Evolutionary conservation across 768 basidiomycete genomes (phyloP).

Genomic region (Serendipita vermifera): DNA sequence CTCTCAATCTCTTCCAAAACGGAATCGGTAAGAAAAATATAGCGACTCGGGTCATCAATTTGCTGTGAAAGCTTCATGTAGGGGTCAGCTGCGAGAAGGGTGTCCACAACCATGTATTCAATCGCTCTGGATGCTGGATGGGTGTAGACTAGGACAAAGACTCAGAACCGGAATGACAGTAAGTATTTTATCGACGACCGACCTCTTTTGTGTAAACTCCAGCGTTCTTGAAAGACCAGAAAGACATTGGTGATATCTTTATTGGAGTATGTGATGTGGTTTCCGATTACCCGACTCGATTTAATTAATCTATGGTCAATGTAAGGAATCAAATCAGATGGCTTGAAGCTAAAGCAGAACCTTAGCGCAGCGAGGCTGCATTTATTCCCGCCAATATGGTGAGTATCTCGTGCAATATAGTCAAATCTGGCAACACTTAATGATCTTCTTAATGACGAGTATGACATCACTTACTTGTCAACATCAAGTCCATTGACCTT

Average conservation of each 20-base stretch:
- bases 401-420: slow-evolving; percentile 64
- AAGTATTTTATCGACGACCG: too few species aligned
- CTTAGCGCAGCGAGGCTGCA: slow-evolving; percentile 39
- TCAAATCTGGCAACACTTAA: slow-evolving; percentile 44
- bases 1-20: slow-evolving; percentile 49
- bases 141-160: background rate
- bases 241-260: slow-evolving; percentile 70
- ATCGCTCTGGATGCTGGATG: slow-evolving; percentile 50
- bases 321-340: background rate
- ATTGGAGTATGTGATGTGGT: slow-evolving; percentile 68
- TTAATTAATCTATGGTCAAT: slow-evolving; percentile 43
- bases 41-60: slow-evolving; percentile 45
- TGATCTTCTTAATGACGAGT: background rate
- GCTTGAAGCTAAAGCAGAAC: slow-evolving; percentile 15
- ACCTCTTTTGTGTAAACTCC: slow-evolving; percentile 76
- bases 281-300: slow-evolving; percentile 60
- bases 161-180: background rate
- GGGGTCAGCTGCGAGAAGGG: slow-evolving; percentile 54
- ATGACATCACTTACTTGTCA: slow-evolving; percentile 46
- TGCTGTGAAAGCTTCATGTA: slow-evolving; percentile 44
- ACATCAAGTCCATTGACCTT: slow-evolving; percentile 72
- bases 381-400: slow-evolving; percentile 49
- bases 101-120: slow-evolving; percentile 78
- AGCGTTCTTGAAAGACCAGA: slow-evolving; percentile 59
- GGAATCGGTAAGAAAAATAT: slow-evolving; percentile 53